Percentiles rank a stretch among this genome's conserved stretches.
Evolutionary conservation across 257 asterid genomes (phyloP).

Genomic region (Nicotiana undulata): DNA sequence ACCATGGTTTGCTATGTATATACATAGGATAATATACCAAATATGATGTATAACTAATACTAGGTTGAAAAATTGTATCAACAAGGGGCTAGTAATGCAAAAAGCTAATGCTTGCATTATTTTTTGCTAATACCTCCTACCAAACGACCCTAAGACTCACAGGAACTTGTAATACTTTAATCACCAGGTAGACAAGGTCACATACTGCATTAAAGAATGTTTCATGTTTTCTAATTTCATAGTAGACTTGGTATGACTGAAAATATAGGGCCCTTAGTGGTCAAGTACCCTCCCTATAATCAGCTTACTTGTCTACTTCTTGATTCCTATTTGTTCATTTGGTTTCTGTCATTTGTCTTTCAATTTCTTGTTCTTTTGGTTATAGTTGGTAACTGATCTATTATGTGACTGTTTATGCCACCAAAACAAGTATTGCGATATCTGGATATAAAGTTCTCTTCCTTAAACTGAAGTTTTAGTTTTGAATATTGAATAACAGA

Average conservation of each 20-base stretch:
- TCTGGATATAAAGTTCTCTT: not conserved
- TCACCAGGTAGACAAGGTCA: not conserved
- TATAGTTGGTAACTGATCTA: not conserved
- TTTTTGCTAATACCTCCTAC: no score
- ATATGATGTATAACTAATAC: no score
- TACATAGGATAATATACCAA: no score
- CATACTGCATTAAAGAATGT: not conserved
- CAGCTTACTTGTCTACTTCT: not conserved
- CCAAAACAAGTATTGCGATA: not conserved
- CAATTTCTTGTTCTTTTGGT: not conserved
- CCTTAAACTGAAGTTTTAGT: not conserved
- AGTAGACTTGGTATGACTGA: not conserved
- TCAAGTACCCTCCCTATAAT: not conserved
- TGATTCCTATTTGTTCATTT: not conserved
- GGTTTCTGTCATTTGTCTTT: not conserved
- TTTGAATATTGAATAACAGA: not conserved
- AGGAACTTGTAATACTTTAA: not conserved
- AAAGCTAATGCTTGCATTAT: no score
- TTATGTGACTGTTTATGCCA: not conserved
- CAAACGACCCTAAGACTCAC: not conserved
- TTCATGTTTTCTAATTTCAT: not conserved
- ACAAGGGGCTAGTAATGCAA: no score
- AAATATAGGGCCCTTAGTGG: not conserved
- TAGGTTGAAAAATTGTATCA: no score
- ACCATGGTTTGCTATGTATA: no score